These are phyloP conservation scores for Emmonsiellopsis sp. DNA, from an alignment of 2,329 filamentous ascomycete genomes.

Conservation along the genomic window DNA sequence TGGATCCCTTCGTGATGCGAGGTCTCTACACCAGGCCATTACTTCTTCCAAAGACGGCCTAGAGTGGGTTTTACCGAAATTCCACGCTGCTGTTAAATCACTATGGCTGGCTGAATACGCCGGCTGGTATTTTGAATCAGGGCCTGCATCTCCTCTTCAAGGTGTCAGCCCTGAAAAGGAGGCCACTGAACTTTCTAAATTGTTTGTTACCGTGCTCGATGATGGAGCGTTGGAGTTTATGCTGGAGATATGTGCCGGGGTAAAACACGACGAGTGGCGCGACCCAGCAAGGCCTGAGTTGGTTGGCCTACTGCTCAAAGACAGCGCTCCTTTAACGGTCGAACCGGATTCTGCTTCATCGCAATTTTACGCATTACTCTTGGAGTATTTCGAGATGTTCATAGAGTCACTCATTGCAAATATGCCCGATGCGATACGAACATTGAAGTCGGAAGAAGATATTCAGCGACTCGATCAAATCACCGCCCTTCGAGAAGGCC, in stretches of 20 bases:
- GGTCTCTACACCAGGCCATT: slow-evolving; percentile 59
- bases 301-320: slow-evolving; percentile 71
- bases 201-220: slow-evolving; percentile 67
- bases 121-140: slow-evolving; percentile 72
- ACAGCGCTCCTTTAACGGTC: slow-evolving; percentile 58
- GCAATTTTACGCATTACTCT: slow-evolving; percentile 62
- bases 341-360: slow-evolving; percentile 61
- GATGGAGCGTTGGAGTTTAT: slow-evolving; percentile 91
- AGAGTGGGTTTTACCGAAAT: slow-evolving; percentile 61
- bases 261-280: slow-evolving; percentile 73
- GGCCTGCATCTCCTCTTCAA: slow-evolving; percentile 48
- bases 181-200: slow-evolving; percentile 58
- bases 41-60: slow-evolving; percentile 57
- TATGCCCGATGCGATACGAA: slow-evolving; percentile 82
- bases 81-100: slow-evolving; percentile 68
- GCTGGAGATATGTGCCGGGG: slow-evolving; percentile 71
- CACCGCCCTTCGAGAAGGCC: slow-evolving; percentile 34
- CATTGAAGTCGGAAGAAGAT: slow-evolving; percentile 79
- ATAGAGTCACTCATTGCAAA: slow-evolving; percentile 91
- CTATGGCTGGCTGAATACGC: slow-evolving; percentile 95
- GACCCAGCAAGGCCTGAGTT: slow-evolving; percentile 78
- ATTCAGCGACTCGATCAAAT: slow-evolving; percentile 52
- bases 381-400: slow-evolving; percentile 76
- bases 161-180: slow-evolving; percentile 58
- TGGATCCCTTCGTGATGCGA: slow-evolving; percentile 57